Evolutionary conservation across 1,284 basidiomycete species (phyloP).

Genomic region (Puccinia horiana): DNA sequence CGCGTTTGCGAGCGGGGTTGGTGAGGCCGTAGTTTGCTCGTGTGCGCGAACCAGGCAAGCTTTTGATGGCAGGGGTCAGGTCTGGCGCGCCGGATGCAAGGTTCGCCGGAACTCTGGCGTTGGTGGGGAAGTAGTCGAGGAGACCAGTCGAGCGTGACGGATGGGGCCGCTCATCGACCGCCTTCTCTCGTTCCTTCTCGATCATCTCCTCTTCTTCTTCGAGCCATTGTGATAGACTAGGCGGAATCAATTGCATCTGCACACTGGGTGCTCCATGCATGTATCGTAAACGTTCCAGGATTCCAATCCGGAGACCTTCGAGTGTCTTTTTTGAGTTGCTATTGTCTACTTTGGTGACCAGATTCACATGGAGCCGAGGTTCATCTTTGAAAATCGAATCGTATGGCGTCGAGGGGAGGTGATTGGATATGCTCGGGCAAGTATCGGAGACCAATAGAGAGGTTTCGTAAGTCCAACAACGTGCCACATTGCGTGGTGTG

Average conservation of each 20-base stretch:
- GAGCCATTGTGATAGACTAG: slow-evolving; percentile 78
- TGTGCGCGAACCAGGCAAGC: slow-evolving; percentile 4
- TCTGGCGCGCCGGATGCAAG: not conserved
- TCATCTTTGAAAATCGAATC: slow-evolving; percentile 90
- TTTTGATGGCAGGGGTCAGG: not conserved
- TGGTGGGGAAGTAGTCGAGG: slow-evolving; percentile 43
- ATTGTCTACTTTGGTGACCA: slow-evolving; percentile 84
- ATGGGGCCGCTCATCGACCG: not conserved
- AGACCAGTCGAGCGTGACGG: slow-evolving; percentile 5
- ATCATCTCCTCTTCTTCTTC: slow-evolving; percentile 70
- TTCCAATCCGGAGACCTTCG: slow-evolving; percentile 79
- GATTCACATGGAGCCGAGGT: slow-evolving; percentile 87
- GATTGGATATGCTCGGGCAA: slow-evolving; percentile 73
- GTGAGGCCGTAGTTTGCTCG: slow-evolving; percentile 28
- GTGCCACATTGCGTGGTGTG: slow-evolving; percentile 88
- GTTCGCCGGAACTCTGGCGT: not conserved
- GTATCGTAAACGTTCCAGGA: slow-evolving; percentile 88
- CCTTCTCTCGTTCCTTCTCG: slow-evolving; percentile 44
- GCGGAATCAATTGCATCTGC: slow-evolving; percentile 93
- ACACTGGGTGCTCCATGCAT: slow-evolving; percentile 94
- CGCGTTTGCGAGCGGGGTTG: slow-evolving; percentile 17
- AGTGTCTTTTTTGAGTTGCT: slow-evolving; percentile 79
- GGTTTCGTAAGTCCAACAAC: slow-evolving; percentile 99
- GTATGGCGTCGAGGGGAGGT: slow-evolving; percentile 84
- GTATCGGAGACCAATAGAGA: slow-evolving; percentile 76